A percentile compares a stretch with the other conserved stretches of the same genome.
Conservation (phyloP, 164 flowering plant genomes). For the Litsea cubeba region DNA sequence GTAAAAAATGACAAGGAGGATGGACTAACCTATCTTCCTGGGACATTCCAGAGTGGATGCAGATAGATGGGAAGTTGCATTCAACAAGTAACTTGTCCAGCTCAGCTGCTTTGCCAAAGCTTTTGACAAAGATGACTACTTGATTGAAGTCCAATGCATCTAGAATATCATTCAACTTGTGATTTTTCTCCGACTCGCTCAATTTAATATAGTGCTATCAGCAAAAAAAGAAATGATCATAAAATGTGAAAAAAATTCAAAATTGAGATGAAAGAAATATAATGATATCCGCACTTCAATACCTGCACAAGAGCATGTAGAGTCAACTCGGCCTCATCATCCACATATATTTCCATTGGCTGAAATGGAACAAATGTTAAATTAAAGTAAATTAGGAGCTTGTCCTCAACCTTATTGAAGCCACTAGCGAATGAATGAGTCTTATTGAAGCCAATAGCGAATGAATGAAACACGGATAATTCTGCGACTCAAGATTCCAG, state of each 20-base stretch:
- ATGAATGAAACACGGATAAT: conserved; percentile 38
- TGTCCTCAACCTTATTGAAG: too few relatives aligned
- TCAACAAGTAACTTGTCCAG: conserved; percentile 58
- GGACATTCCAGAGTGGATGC: conserved; percentile 96
- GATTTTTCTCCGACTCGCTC: conserved; percentile 80
- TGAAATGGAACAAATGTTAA: conserved; percentile 74
- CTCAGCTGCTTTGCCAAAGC: conserved; percentile 47
- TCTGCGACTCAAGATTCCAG: conserved; percentile 27
- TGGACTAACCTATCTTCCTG: conserved; percentile 77
- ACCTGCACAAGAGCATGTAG: conserved; percentile 98
- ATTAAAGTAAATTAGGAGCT: too few relatives aligned
- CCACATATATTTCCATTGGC: conserved; percentile 99
- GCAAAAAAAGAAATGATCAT: not conserved
- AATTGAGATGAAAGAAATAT: not conserved
- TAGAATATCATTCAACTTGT: conserved; percentile 92
- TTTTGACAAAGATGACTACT: conserved; percentile 93
- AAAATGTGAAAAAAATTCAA: not conserved
- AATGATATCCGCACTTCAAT: not conserved
- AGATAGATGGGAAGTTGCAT: conserved; percentile 93
- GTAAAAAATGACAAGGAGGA: too few relatives aligned
- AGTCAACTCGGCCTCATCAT: conserved; percentile 94
- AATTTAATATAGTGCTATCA: conserved; percentile 93
- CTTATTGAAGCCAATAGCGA: too few relatives aligned
- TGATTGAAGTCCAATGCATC: conserved; percentile 99
- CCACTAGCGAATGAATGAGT: too few relatives aligned